Evolutionary conservation across 2,329 filamentous ascomycete species (phyloP).

Genomic region (Sporothrix dimorphospora): DNA sequence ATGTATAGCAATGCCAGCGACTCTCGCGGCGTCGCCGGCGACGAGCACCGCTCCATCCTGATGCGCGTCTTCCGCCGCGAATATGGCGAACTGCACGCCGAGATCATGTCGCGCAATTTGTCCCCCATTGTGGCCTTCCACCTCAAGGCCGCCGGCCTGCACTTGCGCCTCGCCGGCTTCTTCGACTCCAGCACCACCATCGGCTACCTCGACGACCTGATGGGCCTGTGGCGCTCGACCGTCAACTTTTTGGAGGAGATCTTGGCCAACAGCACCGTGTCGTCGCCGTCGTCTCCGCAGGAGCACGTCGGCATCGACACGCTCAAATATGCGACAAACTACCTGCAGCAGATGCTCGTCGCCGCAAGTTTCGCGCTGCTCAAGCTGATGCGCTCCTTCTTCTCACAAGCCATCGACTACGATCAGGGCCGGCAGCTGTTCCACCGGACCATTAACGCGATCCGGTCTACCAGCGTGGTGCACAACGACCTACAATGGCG

Average conservation of each 20-base stretch:
- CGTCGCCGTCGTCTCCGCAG: slow-evolving; percentile 46
- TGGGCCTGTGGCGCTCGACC: slow-evolving; percentile 74
- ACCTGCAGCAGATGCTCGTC: slow-evolving; percentile 84
- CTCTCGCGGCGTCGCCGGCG: slow-evolving; percentile 68
- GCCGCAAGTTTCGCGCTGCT: slow-evolving; percentile 76
- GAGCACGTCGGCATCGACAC: slow-evolving; percentile 56
- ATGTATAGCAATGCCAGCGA: slow-evolving; percentile 79
- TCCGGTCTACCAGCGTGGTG: slow-evolving; percentile 73
- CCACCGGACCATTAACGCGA: slow-evolving; percentile 68
- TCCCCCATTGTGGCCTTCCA: slow-evolving; percentile 66
- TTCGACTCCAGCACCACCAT: slow-evolving; percentile 76
- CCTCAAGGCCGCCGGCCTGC: slow-evolving; percentile 71
- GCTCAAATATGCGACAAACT: slow-evolving; percentile 70
- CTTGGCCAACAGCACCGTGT: slow-evolving; percentile 55
- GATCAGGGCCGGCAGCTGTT: slow-evolving; percentile 70
- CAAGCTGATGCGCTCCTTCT: slow-evolving; percentile 78
- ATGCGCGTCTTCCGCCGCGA: slow-evolving; percentile 69
- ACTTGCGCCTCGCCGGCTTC: slow-evolving; percentile 77
- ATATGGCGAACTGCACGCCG: slow-evolving; percentile 64
- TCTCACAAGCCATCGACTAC: slow-evolving; percentile 71
- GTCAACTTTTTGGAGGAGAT: slow-evolving; percentile 70
- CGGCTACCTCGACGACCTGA: slow-evolving; percentile 73
- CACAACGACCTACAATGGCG: slow-evolving; percentile 80
- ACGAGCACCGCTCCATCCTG: slow-evolving; percentile 67
- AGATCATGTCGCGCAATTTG: slow-evolving; percentile 61